phyloP scores from a whole-genome alignment of 1,284 basidiomycete species.

The Ceratobasidium sp. region DNA sequence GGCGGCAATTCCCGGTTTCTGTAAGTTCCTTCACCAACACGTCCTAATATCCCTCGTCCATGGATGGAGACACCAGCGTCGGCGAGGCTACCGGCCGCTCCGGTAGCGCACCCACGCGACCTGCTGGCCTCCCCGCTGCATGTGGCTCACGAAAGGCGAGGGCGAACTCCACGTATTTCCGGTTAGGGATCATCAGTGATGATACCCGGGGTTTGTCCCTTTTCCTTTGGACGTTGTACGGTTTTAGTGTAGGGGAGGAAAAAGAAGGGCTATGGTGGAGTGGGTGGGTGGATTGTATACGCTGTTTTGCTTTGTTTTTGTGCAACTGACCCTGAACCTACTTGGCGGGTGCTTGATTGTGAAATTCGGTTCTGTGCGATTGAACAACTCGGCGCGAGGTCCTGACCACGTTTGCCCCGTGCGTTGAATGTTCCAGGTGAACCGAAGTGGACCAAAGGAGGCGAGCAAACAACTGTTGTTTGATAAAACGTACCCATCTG shows the following conservation, averaged over 20 bases:
- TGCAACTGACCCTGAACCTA: constrained; percentile 13
- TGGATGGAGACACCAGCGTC: constrained; percentile 43
- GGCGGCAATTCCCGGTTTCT: constrained; percentile 77
- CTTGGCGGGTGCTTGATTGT: constrained; percentile 12
- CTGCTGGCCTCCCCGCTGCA: constrained; percentile 69
- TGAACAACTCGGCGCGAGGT: too few relatives aligned
- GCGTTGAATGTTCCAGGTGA: too few relatives aligned
- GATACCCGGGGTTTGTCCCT: neutral
- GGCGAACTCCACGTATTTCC: constrained; percentile 66
- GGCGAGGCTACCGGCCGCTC: constrained; percentile 67
- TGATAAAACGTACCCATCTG: too few relatives aligned
- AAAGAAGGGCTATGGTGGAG: neutral
- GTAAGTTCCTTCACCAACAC: constrained; percentile 50
- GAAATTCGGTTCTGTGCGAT: neutral
- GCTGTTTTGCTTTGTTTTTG: too few relatives aligned
- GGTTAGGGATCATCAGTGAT: neutral
- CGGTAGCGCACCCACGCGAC: constrained; percentile 66
- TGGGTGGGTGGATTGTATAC: neutral
- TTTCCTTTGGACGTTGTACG: constrained; percentile 11
- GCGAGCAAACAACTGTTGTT: too few relatives aligned
- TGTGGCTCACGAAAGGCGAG: constrained; percentile 61
- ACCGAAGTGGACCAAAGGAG: too few relatives aligned
- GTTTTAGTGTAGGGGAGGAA: neutral
- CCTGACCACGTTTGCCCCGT: too few relatives aligned
- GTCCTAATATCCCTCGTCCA: neutral